Conservation (phyloP, 257 asterid species). For the Oldenlandia corymbosa region DNA sequence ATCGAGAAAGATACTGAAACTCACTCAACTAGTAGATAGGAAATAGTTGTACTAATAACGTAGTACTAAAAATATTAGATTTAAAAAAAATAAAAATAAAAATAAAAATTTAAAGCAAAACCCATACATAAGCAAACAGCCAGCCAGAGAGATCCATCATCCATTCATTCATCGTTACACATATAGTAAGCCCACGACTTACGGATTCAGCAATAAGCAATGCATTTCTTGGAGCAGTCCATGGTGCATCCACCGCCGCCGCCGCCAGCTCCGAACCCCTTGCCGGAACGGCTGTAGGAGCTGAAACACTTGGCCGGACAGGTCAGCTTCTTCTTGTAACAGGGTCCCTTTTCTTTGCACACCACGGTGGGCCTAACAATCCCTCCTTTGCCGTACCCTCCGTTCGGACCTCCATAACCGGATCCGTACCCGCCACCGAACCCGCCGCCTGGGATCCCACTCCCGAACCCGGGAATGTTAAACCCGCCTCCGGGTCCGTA, state of each 20-base stretch:
- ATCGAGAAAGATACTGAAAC: too few relatives aligned
- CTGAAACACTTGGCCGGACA: constrained; percentile 86
- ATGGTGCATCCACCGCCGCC: constrained; percentile 90
- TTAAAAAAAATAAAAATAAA: too few relatives aligned
- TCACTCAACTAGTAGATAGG: too few relatives aligned
- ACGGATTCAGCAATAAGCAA: constrained; percentile 50
- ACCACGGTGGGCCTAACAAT: constrained; percentile 31
- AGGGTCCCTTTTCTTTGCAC: constrained; percentile 68
- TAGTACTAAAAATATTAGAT: too few relatives aligned
- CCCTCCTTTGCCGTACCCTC: constrained; percentile 53
- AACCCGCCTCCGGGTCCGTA: constrained; percentile 53
- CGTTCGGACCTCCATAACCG: constrained; percentile 74
- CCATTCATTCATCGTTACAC: neutral
- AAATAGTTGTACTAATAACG: too few relatives aligned
- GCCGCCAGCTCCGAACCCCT: constrained; percentile 81
- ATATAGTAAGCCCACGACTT: neutral
- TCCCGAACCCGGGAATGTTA: constrained; percentile 64
- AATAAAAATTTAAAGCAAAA: too few relatives aligned
- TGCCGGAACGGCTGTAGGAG: constrained; percentile 64
- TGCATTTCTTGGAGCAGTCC: constrained; percentile 74
- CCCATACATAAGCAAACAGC: neutral
- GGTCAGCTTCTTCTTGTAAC: constrained; percentile 58
- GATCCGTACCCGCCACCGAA: constrained; percentile 57
- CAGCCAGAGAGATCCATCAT: neutral
- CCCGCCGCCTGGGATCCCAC: constrained; percentile 35